A percentile compares a stretch with the other conserved stretches of the same genome.
Evolutionary conservation across 257 asterid species (phyloP).

Genomic region (Solanum pennellii): DNA sequence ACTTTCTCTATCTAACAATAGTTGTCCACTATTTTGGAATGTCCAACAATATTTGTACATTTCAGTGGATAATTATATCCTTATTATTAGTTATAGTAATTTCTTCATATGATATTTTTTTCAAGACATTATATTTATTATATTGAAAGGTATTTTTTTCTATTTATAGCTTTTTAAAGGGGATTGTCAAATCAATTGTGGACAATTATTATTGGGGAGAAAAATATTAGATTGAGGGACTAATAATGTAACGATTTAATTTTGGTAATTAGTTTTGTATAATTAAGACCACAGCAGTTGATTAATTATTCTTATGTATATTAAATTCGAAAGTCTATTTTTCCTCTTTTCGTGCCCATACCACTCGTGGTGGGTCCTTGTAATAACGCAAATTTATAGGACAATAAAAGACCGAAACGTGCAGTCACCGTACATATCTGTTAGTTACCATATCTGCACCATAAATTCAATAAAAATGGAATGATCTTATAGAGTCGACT

Average conservation of each 20-base stretch:
- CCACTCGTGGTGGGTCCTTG: not conserved
- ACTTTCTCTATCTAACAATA: too few relatives aligned
- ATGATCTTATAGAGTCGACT: not conserved
- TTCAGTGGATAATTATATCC: too few relatives aligned
- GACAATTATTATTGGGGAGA: too few relatives aligned
- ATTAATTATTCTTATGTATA: not conserved
- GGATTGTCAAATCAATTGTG: accelerated
- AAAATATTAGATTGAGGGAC: too few relatives aligned
- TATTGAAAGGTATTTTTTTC: accelerated
- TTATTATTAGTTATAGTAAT: too few relatives aligned
- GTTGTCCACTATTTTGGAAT: too few relatives aligned
- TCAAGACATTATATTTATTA: too few relatives aligned
- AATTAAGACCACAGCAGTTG: not conserved
- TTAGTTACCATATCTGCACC: not conserved
- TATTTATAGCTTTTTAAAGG: too few relatives aligned
- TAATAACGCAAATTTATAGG: not conserved
- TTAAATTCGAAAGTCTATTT: not conserved
- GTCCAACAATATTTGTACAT: too few relatives aligned
- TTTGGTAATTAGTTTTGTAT: not conserved
- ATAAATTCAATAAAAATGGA: not conserved
- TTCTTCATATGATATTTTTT: too few relatives aligned
- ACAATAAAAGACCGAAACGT: not conserved
- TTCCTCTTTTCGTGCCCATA: not conserved
- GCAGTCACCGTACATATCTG: slow-evolving; percentile 18
- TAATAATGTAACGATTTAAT: too few relatives aligned